Evolutionary conservation across 805 yeast species (phyloP).

Genomic region (Metschnikowia continentalis): DNA sequence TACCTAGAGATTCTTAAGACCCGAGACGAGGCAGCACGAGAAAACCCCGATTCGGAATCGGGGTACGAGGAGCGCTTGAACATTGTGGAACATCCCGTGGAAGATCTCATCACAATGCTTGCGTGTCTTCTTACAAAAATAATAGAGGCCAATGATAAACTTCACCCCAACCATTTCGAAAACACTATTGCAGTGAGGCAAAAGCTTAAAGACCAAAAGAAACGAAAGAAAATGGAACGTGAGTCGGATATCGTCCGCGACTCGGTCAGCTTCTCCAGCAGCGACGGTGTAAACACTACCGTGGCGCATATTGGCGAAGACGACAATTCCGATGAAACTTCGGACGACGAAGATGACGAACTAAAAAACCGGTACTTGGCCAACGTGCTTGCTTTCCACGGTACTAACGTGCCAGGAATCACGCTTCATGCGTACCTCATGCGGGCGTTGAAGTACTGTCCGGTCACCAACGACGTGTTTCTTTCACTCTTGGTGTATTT

Average conservation of each 20-base stretch:
- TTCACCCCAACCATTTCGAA: constrained; percentile 66
- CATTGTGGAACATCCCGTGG: constrained; percentile 78
- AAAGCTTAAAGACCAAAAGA: constrained; percentile 32
- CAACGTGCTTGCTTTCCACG: constrained; percentile 85
- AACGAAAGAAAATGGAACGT: constrained; percentile 24
- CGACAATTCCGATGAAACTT: constrained; percentile 20
- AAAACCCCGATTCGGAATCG: constrained; percentile 11
- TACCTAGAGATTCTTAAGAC: constrained; percentile 29
- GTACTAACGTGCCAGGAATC: constrained; percentile 95
- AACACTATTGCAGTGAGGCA: constrained; percentile 41
- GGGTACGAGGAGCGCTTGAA: constrained; percentile 53
- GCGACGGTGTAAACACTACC: constrained; percentile 15
- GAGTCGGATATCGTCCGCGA: constrained; percentile 4
- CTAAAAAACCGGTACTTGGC: constrained; percentile 52
- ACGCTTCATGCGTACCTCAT: constrained; percentile 83
- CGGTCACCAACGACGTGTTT: constrained; percentile 97
- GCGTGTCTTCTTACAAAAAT: constrained; percentile 81
- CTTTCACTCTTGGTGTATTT: constrained; percentile 85
- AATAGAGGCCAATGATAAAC: constrained; percentile 81
- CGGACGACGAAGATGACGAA: constrained; percentile 37
- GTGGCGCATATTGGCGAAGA: constrained; percentile 20
- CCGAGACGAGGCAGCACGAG: constrained; percentile 11
- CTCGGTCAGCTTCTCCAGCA: constrained; percentile 10
- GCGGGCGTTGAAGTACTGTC: constrained; percentile 92
- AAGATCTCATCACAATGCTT: constrained; percentile 77